Evolutionary conservation across 169 alveolate species (phyloP), one percentile per base, ranked within the genome.

Genomic region (Eimeria acervulina): DNA sequence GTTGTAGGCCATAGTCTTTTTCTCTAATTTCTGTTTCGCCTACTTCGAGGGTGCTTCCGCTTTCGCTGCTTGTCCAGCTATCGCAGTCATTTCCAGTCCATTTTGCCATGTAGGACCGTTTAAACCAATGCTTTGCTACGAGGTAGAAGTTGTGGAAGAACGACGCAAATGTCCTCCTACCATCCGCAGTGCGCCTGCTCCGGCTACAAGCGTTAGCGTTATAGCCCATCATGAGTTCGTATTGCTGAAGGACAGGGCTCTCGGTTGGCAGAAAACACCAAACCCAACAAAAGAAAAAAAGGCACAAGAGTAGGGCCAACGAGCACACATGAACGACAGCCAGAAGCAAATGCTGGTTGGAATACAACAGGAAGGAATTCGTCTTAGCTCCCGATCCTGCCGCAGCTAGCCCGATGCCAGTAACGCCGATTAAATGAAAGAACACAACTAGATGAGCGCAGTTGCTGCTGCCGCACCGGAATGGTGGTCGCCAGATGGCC

Each of bases 291-390:
- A 2, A 85, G 1, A 33, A 44, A 38, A 52, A 8, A 15, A 52
- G 36, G 38, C 61, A 33, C 4, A 59, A 61, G 23, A 85, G 36
- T 4, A 85, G 93, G 17, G 40, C 33, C 13, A 59, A 13, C 13
- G 93, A 31, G 28, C 59, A 33, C 28, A 47, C 74, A 28, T 85
- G 93, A 19, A 85, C 93, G 15, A 59, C 81, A 33, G 76, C 93
- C 7, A 85, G 81, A 1, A 85, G 93, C 80, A 85, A 36, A 42
- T 85, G 93, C 63, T 85, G 93, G 17, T 85, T 85, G n/a, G 93
- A 85, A 33, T 85, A 85, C 26, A 85, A 63, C 10, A 85, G 93
- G 38, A 85, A 85, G 5, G 93, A 85, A 61, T 61, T 85, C 63
- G 74, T 59, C 42, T 52, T 33, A 23, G 93, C 93, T 19, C 68